A percentile compares a stretch with the other conserved stretches of the same genome.
These are phyloP conservation scores for Fomitiporia mediterranea DNA, from an alignment of 1,284 basidiomycete genomes.

Conservation along the genomic window DNA sequence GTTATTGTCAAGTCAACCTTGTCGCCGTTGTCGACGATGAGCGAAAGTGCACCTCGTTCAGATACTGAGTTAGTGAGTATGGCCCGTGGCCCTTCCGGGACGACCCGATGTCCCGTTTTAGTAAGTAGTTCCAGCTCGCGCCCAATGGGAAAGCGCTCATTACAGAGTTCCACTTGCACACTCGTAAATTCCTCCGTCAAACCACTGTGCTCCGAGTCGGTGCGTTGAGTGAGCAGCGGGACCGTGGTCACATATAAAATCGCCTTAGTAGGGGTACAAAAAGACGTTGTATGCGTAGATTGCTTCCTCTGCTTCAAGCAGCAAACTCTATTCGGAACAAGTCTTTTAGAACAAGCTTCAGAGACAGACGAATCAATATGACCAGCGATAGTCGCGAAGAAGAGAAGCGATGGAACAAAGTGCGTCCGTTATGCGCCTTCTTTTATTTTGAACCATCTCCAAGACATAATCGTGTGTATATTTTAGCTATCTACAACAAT, in stretches of 20 bases:
- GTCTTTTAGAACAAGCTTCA: background rate
- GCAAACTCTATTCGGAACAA: background rate
- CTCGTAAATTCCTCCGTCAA: background rate
- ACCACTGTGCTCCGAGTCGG: slow-evolving; percentile 1
- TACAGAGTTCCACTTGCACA: background rate
- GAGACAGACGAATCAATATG: background rate
- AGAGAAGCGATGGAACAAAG: slow-evolving; percentile 16
- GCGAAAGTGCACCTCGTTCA: background rate
- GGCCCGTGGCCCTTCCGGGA: background rate
- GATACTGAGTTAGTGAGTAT: background rate
- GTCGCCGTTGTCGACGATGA: slow-evolving; percentile 11
- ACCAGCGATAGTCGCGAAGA: slow-evolving; percentile 6
- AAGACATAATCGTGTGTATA: background rate
- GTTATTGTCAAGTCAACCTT: background rate
- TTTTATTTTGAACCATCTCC: too few relatives aligned
- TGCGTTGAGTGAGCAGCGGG: background rate
- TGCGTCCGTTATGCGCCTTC: background rate
- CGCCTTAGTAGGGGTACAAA: background rate
- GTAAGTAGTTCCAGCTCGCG: background rate
- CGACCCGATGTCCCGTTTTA: background rate
- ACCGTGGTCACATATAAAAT: background rate
- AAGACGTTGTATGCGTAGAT: background rate
- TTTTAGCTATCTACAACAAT: slow-evolving; percentile 16
- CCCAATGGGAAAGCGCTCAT: background rate
- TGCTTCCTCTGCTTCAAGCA: background rate